Base-by-base conservation (phyloP, 345 rosid species). In the Pelargonium nanum region DNA sequence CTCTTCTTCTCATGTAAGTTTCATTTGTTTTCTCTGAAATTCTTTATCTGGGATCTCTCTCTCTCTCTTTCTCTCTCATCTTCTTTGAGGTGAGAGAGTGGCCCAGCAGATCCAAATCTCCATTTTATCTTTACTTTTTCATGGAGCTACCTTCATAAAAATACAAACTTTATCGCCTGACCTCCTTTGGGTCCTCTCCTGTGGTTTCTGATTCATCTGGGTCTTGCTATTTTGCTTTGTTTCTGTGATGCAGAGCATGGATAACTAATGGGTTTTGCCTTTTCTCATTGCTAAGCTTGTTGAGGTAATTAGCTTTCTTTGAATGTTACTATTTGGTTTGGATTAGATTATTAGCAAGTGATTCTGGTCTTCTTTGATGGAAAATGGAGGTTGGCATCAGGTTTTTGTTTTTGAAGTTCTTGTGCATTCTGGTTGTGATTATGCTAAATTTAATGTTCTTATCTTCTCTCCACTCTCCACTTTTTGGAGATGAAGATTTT, bases 81-180 rank as follows among this genome's bases (percentile, higher is more conserved):
- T 73, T 34, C 71, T 60, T 73, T n/a, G 79, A 60, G 67, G 4
- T 28, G 32, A 28, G 32, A 44, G 71, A 72, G 69, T 69, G 76
- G 66, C 79, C 74, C 73, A 63, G 67, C 68, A 79, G 85, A 84
- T 83, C 84, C 80, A 73, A 23, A 68, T 69, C 67, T 60, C 72
- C 75, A 51, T 60, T 63, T 72, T 64, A 57, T 40, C 22, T 70
- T 24, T 59, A n/a, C 63, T 17, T 53, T 75, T 73, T 67, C 70
- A 52, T 69, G 69, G 40, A 45, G 34, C 60, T n/a, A n/a, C n/a
- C n/a, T 63, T 72, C 67, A 56, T 40, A 70, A 62, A 63, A 50
- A 22, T 62, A 60, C 76, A 45, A 4, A 67, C 73, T 62, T 44
- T 59, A 23, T 62, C 64, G 23, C 67, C 59, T 59, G 62, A 24